phyloP scores from a whole-genome alignment of 345 rosid species.

The Lepidium africanum region DNA sequence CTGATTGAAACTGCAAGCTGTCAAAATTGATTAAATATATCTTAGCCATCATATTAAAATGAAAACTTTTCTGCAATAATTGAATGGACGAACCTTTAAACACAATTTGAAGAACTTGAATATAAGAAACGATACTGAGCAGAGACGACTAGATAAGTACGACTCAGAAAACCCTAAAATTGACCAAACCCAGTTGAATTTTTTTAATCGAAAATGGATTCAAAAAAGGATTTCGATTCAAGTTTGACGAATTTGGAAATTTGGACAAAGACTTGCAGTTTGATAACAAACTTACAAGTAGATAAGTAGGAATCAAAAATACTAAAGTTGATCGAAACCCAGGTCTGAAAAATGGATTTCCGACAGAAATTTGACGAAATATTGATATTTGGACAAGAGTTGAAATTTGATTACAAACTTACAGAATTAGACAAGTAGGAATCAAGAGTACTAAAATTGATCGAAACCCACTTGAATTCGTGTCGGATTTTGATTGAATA shows the following conservation, averaged over 20 bases:
- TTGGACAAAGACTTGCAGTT: too few relatives aligned
- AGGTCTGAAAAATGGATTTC: not conserved
- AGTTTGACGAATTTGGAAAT: too few relatives aligned
- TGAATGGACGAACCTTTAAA: constrained; percentile 4
- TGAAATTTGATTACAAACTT: not conserved
- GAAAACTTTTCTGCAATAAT: not conserved
- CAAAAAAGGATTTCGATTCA: too few relatives aligned
- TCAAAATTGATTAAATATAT: not conserved
- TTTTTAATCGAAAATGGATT: too few relatives aligned
- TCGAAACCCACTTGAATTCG: not conserved
- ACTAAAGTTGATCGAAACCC: not conserved
- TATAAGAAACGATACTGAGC: not conserved
- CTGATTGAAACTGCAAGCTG: not conserved
- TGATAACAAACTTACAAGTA: too few relatives aligned
- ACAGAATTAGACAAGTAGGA: not conserved
- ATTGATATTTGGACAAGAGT: not conserved
- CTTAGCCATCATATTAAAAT: not conserved
- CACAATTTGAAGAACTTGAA: not conserved
- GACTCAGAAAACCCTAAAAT: too few relatives aligned
- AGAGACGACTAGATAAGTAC: not conserved
- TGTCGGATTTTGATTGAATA: not conserved
- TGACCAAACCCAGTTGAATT: too few relatives aligned
- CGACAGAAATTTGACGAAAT: not conserved
- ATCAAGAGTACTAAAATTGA: not conserved
- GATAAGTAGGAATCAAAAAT: not conserved